Base-by-base conservation (phyloP, 2,329 filamentous ascomycete species). In the Xylariaceae sp. region DNA sequence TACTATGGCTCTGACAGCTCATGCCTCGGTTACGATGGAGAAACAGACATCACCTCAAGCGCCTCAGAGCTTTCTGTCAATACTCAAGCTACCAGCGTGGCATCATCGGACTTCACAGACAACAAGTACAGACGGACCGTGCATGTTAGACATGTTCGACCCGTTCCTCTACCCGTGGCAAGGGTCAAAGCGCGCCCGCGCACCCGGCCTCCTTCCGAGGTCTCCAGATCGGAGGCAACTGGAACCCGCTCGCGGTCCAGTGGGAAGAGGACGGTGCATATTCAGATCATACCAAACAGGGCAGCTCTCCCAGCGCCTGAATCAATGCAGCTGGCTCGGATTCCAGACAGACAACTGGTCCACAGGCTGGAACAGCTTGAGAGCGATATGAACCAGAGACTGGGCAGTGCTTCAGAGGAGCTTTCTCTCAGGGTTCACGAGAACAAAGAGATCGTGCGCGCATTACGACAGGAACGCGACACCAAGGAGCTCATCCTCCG, bases 81-180 rank as follows among this genome's bases (percentile, higher is more conserved):
- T 62, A 76, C 74, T 2, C 68, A 75, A 53, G 74, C 74, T 37
- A 75, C 74, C 5, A 75, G 72, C 23, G 71, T 75, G 44, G 66
- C 68, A 58, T 75, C 74, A 8, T 75, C 74, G 6, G 71, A 70
- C 56, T 58, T 55, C 53, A 66, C 64, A 17, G 57, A 62, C 39
- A 63, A 58, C 42, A 68, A 67, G 39, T 56, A 63, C 6, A 67
- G 65, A 51, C 66, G 63, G 10, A 64, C 65, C 2, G 62, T 65
- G 35, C 68, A 70, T 34, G 57, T 67, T 17, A 71, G 69, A 56
- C 71, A 72, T 60, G 64, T 70, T 8, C 70, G 71, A 30, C 69
- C 66, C 44, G 69, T 68, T 7, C 64, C 64, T 10, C 39, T 64
- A 8, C 64, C 64, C 8, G 62, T 67, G 2, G 66, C 63, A 13